phyloP scores from a whole-genome alignment of 345 rosid species.

The Trapa bicornis region DNA sequence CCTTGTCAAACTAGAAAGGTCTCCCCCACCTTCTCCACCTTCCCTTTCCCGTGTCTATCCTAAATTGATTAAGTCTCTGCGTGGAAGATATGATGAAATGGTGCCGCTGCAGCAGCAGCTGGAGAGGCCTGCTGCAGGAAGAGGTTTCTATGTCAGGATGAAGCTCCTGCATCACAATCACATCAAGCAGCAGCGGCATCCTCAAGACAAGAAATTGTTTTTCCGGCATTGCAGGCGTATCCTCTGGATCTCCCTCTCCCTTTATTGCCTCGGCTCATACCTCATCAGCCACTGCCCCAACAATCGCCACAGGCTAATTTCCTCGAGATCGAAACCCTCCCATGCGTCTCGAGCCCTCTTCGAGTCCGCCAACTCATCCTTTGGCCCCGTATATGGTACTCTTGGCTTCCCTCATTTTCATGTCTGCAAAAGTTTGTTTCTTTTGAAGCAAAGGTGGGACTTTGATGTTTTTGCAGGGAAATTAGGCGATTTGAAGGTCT shows the following conservation, averaged over 20 bases:
- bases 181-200: background rate
- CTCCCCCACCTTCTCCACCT: background rate
- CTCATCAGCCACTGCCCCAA: constrained; percentile 33
- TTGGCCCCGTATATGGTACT: background rate
- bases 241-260: constrained; percentile 62
- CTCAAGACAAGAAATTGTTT: constrained; percentile 14
- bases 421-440: background rate
- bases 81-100: constrained; percentile 1
- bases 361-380: constrained; percentile 10
- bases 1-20: constrained; percentile 1
- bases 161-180: constrained; percentile 20
- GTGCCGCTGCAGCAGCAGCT: background rate
- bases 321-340: constrained; percentile 28
- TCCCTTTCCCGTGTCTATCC: background rate
- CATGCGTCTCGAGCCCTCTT: constrained; percentile 54
- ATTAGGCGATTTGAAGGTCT: constrained; percentile 67
- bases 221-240: constrained; percentile 70
- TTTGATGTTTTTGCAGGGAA: constrained; percentile 12
- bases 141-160: constrained; percentile 42
- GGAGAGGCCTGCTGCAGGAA: constrained; percentile 18
- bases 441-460: background rate
- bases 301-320: constrained; percentile 13
- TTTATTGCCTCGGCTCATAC: constrained; percentile 69
- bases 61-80: background rate
- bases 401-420: background rate